Evolutionary conservation across 495 filamentous ascomycete species (phyloP).

Genomic region (Hypoxylon fragiforme): DNA sequence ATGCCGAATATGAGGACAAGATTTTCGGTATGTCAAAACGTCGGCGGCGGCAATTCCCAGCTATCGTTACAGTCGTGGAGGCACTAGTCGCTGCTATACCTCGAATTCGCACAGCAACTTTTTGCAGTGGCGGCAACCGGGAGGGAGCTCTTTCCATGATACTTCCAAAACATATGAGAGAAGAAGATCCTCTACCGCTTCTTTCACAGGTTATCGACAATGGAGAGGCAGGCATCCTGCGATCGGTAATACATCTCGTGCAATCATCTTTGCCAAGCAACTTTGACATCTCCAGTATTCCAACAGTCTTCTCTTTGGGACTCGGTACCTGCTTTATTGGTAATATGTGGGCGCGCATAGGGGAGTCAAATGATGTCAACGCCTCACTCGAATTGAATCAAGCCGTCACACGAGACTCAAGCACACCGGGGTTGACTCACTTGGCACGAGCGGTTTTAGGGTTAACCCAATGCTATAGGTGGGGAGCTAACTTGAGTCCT

Average conservation of each 20-base stretch:
- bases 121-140: constrained; percentile 83
- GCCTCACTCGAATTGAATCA: constrained; percentile 71
- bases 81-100: constrained; percentile 71
- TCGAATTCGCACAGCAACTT: constrained; percentile 70
- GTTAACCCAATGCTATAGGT: constrained; percentile 74
- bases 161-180: constrained; percentile 59
- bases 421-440: constrained; percentile 75
- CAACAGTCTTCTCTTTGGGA: constrained; percentile 44
- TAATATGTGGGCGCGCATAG: constrained; percentile 52
- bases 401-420: constrained; percentile 69
- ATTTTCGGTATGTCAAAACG: constrained; percentile 86
- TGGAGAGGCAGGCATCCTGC: constrained; percentile 46
- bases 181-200: constrained; percentile 63
- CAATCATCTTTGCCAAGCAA: constrained; percentile 57
- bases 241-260: constrained; percentile 52
- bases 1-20: constrained; percentile 55
- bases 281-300: constrained; percentile 54
- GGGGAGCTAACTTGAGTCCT: constrained; percentile 65
- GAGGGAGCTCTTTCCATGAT: constrained; percentile 78
- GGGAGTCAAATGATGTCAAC: constrained; percentile 50
- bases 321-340: constrained; percentile 46
- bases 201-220: constrained; percentile 49
- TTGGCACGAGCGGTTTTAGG: constrained; percentile 69
- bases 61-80: constrained; percentile 77
- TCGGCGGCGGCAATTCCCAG: constrained; percentile 77